Evolutionary conservation across 768 basidiomycete genomes (phyloP), one percentile per base, ranked within the genome.

Genomic region (Cystofilobasidium macerans): DNA sequence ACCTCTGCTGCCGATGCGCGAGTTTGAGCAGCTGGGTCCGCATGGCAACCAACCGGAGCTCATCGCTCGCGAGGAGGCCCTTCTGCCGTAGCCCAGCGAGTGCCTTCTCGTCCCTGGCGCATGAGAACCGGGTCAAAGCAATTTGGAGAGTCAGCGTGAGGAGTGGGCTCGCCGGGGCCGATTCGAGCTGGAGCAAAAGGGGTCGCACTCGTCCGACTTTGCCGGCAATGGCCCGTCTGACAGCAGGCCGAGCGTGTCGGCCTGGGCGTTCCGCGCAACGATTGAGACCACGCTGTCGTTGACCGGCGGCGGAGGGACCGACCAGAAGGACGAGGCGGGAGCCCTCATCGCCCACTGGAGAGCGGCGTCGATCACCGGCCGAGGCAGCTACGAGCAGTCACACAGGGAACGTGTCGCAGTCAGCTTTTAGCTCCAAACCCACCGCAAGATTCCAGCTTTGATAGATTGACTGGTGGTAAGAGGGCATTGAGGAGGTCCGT

Each of bases 281-380:
- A 26, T 38, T 36, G 24, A 35, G 57, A 60, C 40, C 26, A 60
- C 11, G 36, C 51, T 30, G 26, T 20, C 14, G 28, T 54, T 54
- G 28, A 13, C 4, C 28, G 6, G 2, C 7, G 45, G n/a, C 22
- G 33, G 26, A 12, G 47, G 32, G 30, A 16, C n/a, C 36, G 38
- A 9, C 91, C 91, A 93, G 73, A 90, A 94, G 12, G 81, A 80
- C 0, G 85, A 83, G 70, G 86, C 86, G 28, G 90, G 86, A 1
- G 85, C 81, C 71, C 84, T 88, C 81, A 86, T 85, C 0, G 93
- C 92, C 88, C 93, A 95, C 48, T 84, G 80, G 22, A 92, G 81
- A 0, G 89, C 86, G 0, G 88, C 85, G 69, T 93, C 89, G 64
- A 94, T 85, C 35, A 93, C 84, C 58, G 85, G 82, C 51, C 93